Conservation (phyloP, 1,284 basidiomycete species). For the Puccinia hordei region DNA sequence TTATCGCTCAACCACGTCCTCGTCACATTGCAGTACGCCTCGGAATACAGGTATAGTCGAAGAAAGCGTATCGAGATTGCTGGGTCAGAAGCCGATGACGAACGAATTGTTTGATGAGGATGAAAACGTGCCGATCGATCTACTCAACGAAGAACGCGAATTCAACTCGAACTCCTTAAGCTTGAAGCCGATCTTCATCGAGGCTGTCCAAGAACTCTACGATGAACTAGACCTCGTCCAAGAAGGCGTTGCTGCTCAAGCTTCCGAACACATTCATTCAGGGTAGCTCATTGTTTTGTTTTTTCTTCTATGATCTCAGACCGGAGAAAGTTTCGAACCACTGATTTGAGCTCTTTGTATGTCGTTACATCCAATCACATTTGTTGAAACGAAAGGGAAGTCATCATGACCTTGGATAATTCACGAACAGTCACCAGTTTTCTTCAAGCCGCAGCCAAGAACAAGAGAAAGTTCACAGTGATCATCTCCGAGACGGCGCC, state of each 20-base stretch:
- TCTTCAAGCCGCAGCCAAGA: slow-evolving; percentile 45
- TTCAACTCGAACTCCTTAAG: slow-evolving; percentile 33
- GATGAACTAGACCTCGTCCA: slow-evolving; percentile 45
- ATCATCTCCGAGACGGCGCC: slow-evolving; percentile 49
- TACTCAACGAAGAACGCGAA: slow-evolving; percentile 17
- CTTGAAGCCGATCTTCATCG: slow-evolving; percentile 49
- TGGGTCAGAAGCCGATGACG: slow-evolving; percentile 37
- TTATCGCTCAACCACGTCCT: slow-evolving; percentile 15
- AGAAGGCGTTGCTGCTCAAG: slow-evolving; percentile 45
- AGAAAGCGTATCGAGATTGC: slow-evolving; percentile 38
- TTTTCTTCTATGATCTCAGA: background rate
- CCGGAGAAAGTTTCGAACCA: too few species aligned
- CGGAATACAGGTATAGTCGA: background rate
- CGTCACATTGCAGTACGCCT: slow-evolving; percentile 21
- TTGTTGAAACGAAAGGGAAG: slow-evolving; percentile 24
- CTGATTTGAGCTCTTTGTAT: background rate
- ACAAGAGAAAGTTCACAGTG: slow-evolving; percentile 37
- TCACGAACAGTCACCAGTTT: slow-evolving; percentile 46
- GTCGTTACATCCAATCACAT: background rate
- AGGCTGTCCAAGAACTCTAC: slow-evolving; percentile 49
- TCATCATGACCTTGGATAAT: slow-evolving; percentile 50
- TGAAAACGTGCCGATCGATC: background rate
- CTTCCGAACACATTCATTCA: slow-evolving; percentile 49
- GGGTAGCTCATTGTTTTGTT: slow-evolving; percentile 17
- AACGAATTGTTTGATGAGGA: slow-evolving; percentile 20